Percentiles rank a stretch among this genome's conserved stretches.
These are phyloP conservation scores for Calonectria crousiana DNA, from an alignment of 2,329 filamentous ascomycete species.

Conservation along the genomic window DNA sequence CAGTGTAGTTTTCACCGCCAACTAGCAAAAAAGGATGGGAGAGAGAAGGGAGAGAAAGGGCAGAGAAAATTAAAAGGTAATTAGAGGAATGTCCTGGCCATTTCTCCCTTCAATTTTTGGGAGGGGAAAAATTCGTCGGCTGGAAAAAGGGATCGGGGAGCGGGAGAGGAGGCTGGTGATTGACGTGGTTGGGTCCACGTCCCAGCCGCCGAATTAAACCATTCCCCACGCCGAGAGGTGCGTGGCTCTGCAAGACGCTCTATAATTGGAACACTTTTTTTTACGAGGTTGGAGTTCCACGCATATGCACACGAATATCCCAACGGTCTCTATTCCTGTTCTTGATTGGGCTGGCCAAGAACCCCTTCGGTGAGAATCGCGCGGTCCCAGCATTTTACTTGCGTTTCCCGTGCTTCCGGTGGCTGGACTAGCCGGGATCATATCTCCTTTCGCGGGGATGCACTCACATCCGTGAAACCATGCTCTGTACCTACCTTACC, in stretches of 20 bases:
- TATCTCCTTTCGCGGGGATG: not conserved
- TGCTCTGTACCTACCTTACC: not conserved
- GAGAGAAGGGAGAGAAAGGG: not conserved
- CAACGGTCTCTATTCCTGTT: not conserved
- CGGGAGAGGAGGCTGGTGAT: conserved; percentile 5
- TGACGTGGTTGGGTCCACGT: conserved; percentile 20
- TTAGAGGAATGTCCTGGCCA: not conserved
- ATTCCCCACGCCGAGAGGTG: conserved; percentile 19
- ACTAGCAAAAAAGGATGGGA: not conserved
- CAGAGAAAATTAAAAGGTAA: not conserved
- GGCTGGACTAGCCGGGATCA: conserved; percentile 17
- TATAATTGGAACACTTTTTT: conserved; percentile 22
- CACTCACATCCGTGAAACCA: not conserved
- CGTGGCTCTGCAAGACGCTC: not conserved
- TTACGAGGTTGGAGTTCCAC: conserved; percentile 28
- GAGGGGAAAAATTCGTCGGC: not conserved
- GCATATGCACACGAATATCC: conserved; percentile 12
- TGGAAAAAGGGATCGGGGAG: conserved; percentile 3
- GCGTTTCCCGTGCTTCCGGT: conserved; percentile 4
- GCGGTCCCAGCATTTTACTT: not conserved
- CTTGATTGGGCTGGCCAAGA: conserved; percentile 7
- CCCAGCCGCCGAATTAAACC: conserved; percentile 22
- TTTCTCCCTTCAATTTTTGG: not conserved
- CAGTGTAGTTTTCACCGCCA: not conserved
- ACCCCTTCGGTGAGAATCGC: not conserved